A percentile compares a stretch with the other conserved stretches of the same genome.
phyloP scores from a whole-genome alignment of 2,329 filamentous ascomycete genomes.

The Sarocladiaceae sp. region DNA sequence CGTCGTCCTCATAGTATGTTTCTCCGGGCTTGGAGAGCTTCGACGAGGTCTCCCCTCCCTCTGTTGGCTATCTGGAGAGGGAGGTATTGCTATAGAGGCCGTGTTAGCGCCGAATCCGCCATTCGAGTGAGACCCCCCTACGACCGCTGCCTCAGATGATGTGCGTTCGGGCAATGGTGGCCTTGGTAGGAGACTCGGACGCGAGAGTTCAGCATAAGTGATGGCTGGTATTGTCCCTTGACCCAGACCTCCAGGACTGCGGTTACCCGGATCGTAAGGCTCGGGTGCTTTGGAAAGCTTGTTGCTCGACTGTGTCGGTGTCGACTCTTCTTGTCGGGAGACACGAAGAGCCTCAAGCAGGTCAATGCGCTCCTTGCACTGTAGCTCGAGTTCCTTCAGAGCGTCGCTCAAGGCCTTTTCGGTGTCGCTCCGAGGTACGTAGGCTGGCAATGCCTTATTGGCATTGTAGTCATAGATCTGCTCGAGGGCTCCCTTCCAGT shows the following conservation, averaged over 20 bases:
- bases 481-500: slow-evolving; percentile 83
- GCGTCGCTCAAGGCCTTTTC: slow-evolving; percentile 79
- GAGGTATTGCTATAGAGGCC: not conserved
- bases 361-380: slow-evolving; percentile 90
- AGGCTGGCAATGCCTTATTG: slow-evolving; percentile 63
- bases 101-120: not conserved
- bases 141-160: slow-evolving; percentile 42
- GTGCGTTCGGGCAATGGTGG: slow-evolving; percentile 48
- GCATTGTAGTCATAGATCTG: slow-evolving; percentile 84
- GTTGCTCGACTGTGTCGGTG: slow-evolving; percentile 9
- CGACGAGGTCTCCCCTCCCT: slow-evolving; percentile 33
- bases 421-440: slow-evolving; percentile 69
- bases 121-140: slow-evolving; percentile 24
- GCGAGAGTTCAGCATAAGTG: slow-evolving; percentile 74
- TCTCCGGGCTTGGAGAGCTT: slow-evolving; percentile 54
- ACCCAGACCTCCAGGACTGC: slow-evolving; percentile 60
- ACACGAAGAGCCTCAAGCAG: slow-evolving; percentile 74
- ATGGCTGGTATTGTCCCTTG: slow-evolving; percentile 76
- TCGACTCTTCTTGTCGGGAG: slow-evolving; percentile 40
- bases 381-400: slow-evolving; percentile 73
- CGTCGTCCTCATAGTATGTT: slow-evolving; percentile 56
- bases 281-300: slow-evolving; percentile 18
- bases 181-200: slow-evolving; percentile 53
- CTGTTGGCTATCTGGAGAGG: slow-evolving; percentile 15
- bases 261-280: slow-evolving; percentile 16